Base-by-base conservation (phyloP, 1,139 yeast genomes). In the Sugiyamaella paludigena region DNA sequence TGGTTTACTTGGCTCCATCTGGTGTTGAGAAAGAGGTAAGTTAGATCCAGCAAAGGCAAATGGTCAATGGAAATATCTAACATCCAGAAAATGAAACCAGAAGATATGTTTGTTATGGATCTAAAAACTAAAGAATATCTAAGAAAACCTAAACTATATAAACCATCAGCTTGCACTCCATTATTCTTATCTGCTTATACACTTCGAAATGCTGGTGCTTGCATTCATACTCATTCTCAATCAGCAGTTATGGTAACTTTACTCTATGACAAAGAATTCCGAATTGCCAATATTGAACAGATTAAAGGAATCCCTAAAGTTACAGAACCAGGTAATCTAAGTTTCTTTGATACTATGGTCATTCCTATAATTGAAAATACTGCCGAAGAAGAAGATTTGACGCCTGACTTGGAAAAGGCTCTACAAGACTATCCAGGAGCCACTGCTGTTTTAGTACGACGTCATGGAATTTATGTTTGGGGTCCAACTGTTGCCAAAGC, bases 401-500 rank as follows among this genome's bases (percentile, higher is more conserved):
- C 84, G n/a, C 69, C 69, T 3, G 73, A 81, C 19, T 72, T 91
- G 45, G 80, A 80, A 57, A 70, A 77, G 49, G 85, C 91, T 1
- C 79, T 89, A 49, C 69, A 61, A 26, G 72, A 77, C 15, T 84
- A 87, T 58, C 96, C 97, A 1, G 77, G 79, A 0, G 73, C 95
- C 2, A 79, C 89, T 7, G 97, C 98, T 0, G 91, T 91, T 1
- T 74, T 91, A 50, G 98, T 91, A 7, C 79, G 96, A 67, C 77
- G 96, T 64, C 98, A 91, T 62, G 98, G 98, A 0, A 84, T 91
- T 37, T 91, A 84, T 63, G 96, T 89, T 12, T 91, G 98, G 97
- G 98, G 97, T 24, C 89, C 86, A 59, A 81, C 79, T 26, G 87
- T 88, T 10, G 86, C 95, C 87, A 88, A 89, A 68, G 96, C 97